Percentiles rank a stretch among this genome's conserved stretches.
Evolutionary conservation across 768 basidiomycete species (phyloP).

Genomic region (Coprinellus micaceus): DNA sequence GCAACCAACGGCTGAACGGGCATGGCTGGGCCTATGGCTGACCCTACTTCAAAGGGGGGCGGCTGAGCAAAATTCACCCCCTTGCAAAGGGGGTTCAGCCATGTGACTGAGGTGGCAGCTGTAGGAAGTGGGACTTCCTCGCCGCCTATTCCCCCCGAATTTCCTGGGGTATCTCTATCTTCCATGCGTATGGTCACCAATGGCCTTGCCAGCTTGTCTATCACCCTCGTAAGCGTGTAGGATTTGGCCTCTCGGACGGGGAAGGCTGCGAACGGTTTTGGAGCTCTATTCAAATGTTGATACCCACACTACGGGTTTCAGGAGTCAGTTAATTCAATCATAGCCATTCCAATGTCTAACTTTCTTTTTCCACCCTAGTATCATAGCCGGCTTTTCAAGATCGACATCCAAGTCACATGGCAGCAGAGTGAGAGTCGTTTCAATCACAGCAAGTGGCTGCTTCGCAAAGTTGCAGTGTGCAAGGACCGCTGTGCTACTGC

Average conservation of each 20-base stretch:
- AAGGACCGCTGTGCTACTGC: not conserved
- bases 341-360: not conserved
- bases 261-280: slow-evolving; percentile 14
- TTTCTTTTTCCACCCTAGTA: not conserved
- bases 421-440: not conserved
- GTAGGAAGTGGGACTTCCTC: slow-evolving; percentile 22
- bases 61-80: no score
- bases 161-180: slow-evolving; percentile 26
- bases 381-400: not conserved
- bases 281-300: slow-evolving; percentile 1
- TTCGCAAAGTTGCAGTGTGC: not conserved
- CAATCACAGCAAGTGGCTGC: not conserved
- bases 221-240: slow-evolving; percentile 25
- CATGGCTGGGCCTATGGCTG: no score
- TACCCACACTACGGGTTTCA: slow-evolving; percentile 1
- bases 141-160: slow-evolving; percentile 17
- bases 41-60: no score
- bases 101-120: no score
- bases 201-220: slow-evolving; percentile 32
- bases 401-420: not conserved
- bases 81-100: no score
- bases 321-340: not conserved
- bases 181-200: slow-evolving; percentile 36
- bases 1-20: no score
- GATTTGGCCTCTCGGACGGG: slow-evolving; percentile 19